Conservation (phyloP, 441 rosid genomes). For the Bocquillonia castaneifolia region DNA sequence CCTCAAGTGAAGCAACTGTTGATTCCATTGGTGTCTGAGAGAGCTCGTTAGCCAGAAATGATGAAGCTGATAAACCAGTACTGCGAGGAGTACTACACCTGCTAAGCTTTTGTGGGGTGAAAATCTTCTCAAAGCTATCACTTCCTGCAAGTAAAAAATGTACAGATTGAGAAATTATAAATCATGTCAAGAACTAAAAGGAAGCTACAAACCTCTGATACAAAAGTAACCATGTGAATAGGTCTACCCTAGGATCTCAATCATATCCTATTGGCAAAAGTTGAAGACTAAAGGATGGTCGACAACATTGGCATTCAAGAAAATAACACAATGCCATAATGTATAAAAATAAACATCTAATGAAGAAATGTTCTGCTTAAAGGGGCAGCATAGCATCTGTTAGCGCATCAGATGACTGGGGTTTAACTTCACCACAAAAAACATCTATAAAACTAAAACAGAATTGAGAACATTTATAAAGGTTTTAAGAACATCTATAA, state of each 20-base stretch:
- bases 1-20: slow-evolving; percentile 68
- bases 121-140: slow-evolving; percentile 72
- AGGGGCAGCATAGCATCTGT: not conserved
- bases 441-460: too few species aligned
- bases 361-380: not conserved
- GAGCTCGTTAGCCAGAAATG: slow-evolving; percentile 28
- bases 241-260: not conserved
- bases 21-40: slow-evolving; percentile 30
- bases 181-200: not conserved
- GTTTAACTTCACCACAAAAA: not conserved
- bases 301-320: not conserved
- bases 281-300: not conserved
- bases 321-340: not conserved
- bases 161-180: not conserved
- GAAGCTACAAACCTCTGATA: not conserved
- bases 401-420: not conserved
- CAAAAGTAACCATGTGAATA: not conserved
- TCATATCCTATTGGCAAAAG: not conserved
- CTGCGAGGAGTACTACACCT: slow-evolving; percentile 39
- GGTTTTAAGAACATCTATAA: not conserved
- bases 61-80: slow-evolving; percentile 29
- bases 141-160: slow-evolving; percentile 52
- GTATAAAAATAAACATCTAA: not conserved
- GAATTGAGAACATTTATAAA: too few species aligned
- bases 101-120: slow-evolving; percentile 49